Base-by-base conservation (phyloP, 106 monocot species). In the Dioscorea alata region DNA sequence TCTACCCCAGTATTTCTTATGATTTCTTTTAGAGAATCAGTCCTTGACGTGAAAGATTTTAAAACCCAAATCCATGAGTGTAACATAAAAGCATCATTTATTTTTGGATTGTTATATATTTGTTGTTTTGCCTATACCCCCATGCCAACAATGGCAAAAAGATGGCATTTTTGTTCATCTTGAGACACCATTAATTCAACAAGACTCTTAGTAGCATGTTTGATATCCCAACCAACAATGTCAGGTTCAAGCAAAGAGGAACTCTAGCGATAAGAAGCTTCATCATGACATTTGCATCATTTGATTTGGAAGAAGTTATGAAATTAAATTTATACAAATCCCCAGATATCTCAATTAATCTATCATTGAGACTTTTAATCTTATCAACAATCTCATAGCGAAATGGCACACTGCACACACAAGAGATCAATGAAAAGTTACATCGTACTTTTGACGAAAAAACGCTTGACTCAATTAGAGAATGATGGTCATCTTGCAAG, bases 101-200 rank as follows among this genome's bases (percentile, higher is more conserved):
- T 48, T 12, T 15, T 19, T 4, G 48, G 21, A n/a, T 66, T 28
- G 23, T 66, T 49, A 22, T 21, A 66, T 17, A 66, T 50, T 17
- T 49, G 20, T 20, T 66, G 66, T 66, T 17, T 66, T 66, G 48
- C 66, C 66, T 15, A 66, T 50, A 28, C 66, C 8, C 66, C 66
- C 49, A 66, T 50, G 13, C 66, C 66, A 19, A 49, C 49, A 15
- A 66, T 66, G 2, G 66, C 66, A 17, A 66, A 48, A 23, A 66
- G 14, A 48, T 18, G 49, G 22, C n/a, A 9, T 15, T n/a, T 49
- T 28, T 50, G n/a, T 6, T 17, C 8, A 4, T 23, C 13, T 12
- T 50, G 49, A 48, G 15, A 4, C 13, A 21, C 13, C 3, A 66
- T 15, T 13, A 17, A 50, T 21, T n/a, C 48, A 6, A 66, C 66